Percentiles rank a stretch among this genome's conserved stretches.
Evolutionary conservation across 805 yeast species (phyloP).

Genomic region (Cephaloascus fragrans): DNA sequence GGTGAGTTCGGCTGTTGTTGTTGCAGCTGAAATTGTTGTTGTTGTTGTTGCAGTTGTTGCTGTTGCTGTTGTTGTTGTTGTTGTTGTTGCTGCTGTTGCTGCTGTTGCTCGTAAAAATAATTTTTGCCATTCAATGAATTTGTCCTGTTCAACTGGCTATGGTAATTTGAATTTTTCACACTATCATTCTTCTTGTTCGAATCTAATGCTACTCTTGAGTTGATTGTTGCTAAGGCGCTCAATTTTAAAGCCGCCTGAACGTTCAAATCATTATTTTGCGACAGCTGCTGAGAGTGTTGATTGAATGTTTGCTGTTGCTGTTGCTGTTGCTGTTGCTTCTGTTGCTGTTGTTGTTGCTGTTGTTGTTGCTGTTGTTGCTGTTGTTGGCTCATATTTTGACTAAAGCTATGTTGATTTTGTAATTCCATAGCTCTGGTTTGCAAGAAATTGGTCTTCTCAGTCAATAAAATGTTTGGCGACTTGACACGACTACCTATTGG

Average conservation of each 20-base stretch:
- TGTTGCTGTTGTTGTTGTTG: conserved; percentile 6
- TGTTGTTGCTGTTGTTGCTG: neutral
- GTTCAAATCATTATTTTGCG: neutral
- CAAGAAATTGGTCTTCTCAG: conserved; percentile 32
- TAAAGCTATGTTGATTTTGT: conserved; percentile 5
- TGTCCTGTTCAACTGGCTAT: neutral
- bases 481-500: conserved; percentile 11
- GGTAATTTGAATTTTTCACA: too few species aligned
- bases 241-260: conserved; percentile 39
- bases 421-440: conserved; percentile 10
- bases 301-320: conserved; percentile 1
- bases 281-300: neutral
- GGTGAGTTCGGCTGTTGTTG: neutral
- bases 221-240: conserved; percentile 60
- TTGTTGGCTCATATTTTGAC: neutral
- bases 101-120: neutral
- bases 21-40: conserved; percentile 4
- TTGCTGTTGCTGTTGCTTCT: conserved; percentile 1
- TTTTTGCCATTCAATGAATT: neutral
- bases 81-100: conserved; percentile 1
- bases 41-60: conserved; percentile 7
- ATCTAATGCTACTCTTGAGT: conserved; percentile 41
- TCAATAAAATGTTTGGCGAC: conserved; percentile 30
- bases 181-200: conserved; percentile 21
- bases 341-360: conserved; percentile 1